These are phyloP conservation scores for Fusarium sp. DNA, from an alignment of 2,329 filamentous ascomycete genomes.

Conservation along the genomic window DNA sequence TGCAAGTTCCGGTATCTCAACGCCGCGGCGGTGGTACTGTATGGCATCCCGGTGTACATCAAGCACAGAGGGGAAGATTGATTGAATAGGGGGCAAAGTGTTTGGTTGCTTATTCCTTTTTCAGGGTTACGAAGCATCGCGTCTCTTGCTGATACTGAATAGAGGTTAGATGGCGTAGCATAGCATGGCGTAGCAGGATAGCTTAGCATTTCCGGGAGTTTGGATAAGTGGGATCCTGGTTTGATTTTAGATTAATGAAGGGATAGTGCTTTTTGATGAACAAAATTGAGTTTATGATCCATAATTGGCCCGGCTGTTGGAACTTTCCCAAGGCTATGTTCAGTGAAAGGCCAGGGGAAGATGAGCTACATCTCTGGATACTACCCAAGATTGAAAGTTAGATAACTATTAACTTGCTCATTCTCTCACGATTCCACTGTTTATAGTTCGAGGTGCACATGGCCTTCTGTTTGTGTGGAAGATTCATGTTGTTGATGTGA, in stretches of 20 bases:
- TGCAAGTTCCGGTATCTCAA: constrained; percentile 93
- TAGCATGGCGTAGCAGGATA: constrained; percentile 14
- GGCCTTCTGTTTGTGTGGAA: background rate
- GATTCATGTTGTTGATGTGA: background rate
- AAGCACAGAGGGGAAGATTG: constrained; percentile 43
- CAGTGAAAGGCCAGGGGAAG: background rate
- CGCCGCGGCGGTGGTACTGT: constrained; percentile 91
- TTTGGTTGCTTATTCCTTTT: constrained; percentile 3
- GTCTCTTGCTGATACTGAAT: constrained; percentile 2
- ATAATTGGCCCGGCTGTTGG: background rate
- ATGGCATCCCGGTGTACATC: constrained; percentile 92
- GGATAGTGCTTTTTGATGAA: constrained; percentile 1
- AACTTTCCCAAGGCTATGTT: background rate
- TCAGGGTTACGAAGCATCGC: constrained; percentile 5
- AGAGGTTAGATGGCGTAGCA: constrained; percentile 13
- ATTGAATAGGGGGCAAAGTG: constrained; percentile 22
- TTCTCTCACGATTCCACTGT: background rate
- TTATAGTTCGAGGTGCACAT: background rate
- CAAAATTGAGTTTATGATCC: background rate
- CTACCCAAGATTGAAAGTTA: background rate
- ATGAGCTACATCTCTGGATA: background rate
- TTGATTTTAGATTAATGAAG: constrained; percentile 22
- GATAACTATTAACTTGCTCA: background rate
- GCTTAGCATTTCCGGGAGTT: constrained; percentile 34
- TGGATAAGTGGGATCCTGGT: constrained; percentile 15